Conservation (phyloP, 371 early-diverging fungal species). For the Mucor indicus region DNA sequence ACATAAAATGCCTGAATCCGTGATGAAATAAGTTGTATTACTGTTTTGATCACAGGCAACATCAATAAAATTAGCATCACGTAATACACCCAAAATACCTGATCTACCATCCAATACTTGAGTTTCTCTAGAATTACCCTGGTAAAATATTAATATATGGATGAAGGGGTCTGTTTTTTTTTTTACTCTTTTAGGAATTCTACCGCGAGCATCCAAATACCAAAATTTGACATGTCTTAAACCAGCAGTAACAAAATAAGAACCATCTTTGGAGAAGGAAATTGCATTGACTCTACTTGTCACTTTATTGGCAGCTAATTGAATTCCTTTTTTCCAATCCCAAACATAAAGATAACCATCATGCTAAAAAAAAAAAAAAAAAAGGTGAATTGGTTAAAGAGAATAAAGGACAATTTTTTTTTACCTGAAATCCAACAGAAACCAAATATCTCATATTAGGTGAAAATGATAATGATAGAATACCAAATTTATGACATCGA, state of each 20-base stretch:
- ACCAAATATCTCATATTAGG: slow-evolving; percentile 73
- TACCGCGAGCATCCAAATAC: slow-evolving; percentile 61
- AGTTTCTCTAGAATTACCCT: slow-evolving; percentile 41
- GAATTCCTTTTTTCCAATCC: slow-evolving; percentile 73
- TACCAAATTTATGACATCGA: slow-evolving; percentile 79
- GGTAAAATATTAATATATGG: not conserved
- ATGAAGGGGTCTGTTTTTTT: not conserved
- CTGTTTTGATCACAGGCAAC: slow-evolving; percentile 52
- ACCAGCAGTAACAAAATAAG: slow-evolving; percentile 80
- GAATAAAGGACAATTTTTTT: not conserved
- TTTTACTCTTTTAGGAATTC: slow-evolving; percentile 40
- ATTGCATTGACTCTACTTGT: slow-evolving; percentile 66
- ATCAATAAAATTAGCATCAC: slow-evolving; percentile 73
- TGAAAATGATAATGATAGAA: slow-evolving; percentile 69
- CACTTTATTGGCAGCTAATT: slow-evolving; percentile 68
- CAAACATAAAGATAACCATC: slow-evolving; percentile 82
- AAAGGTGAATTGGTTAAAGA: not conserved
- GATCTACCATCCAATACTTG: slow-evolving; percentile 75
- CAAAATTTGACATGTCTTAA: slow-evolving; percentile 80
- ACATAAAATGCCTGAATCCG: slow-evolving; percentile 68
- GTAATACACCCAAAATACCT: slow-evolving; percentile 65
- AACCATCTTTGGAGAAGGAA: slow-evolving; percentile 65
- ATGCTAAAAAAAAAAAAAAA: slow-evolving; percentile 47
- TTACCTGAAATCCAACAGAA: slow-evolving; percentile 81
- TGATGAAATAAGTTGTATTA: slow-evolving; percentile 55